These are phyloP conservation scores for Lichenothelia convexa DNA, from an alignment of 495 filamentous ascomycete species.

Conservation along the genomic window DNA sequence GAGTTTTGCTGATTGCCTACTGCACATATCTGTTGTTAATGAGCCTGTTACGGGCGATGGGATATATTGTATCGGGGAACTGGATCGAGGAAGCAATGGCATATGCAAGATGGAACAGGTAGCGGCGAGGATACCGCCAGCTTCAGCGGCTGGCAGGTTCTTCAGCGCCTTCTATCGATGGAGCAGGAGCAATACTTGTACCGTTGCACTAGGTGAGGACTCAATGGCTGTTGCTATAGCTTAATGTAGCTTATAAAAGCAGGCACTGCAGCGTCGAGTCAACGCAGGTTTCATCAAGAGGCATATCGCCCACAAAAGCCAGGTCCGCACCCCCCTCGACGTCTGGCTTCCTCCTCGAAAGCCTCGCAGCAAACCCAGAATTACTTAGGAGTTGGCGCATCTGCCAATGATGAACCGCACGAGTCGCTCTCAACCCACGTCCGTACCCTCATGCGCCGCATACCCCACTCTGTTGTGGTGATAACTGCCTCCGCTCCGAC, in stretches of 20 bases:
- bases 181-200: background rate
- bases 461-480: constrained; percentile 58
- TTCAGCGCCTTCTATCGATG: constrained; percentile 12
- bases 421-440: constrained; percentile 22
- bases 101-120: background rate
- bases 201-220: background rate
- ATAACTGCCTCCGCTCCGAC: constrained; percentile 32
- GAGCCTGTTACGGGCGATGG: no score
- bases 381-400: no score
- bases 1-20: no score
- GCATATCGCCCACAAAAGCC: no score
- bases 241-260: no score
- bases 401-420: no score
- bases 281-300: no score
- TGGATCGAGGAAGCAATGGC: background rate
- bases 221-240: background rate
- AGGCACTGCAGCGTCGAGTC: no score
- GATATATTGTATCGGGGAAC: background rate
- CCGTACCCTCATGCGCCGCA: constrained; percentile 46
- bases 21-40: no score
- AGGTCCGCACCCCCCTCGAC: no score
- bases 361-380: no score
- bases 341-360: no score
- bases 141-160: constrained; percentile 3
- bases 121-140: background rate